A percentile compares a stretch with the other conserved stretches of the same genome.
phyloP scores from a whole-genome alignment of 176 grass and related monocot genomes.

The Aegilops bicornis region DNA sequence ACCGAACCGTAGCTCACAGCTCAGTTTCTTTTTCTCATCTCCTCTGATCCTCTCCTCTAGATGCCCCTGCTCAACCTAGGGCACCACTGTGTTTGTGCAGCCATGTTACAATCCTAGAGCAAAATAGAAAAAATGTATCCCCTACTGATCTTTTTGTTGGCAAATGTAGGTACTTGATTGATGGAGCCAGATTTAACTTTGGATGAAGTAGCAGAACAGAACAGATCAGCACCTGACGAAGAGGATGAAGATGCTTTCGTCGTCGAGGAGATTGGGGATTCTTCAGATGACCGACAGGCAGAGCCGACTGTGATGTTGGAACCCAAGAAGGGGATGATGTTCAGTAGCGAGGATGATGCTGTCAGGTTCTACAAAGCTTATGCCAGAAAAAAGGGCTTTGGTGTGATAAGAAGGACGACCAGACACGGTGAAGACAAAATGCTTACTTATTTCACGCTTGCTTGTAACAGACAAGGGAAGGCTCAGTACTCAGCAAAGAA shows the following conservation, averaged over 20 bases:
- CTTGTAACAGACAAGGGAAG: constrained; percentile 11
- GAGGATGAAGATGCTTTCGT: not conserved
- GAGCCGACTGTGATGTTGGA: not conserved
- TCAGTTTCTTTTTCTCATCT: too few species aligned
- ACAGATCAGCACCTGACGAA: not conserved
- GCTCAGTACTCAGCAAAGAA: constrained; percentile 1
- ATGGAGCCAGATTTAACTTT: not conserved
- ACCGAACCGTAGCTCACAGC: too few species aligned
- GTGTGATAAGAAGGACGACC: not conserved
- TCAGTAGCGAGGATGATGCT: not conserved
- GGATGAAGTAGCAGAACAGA: not conserved
- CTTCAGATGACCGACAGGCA: not conserved
- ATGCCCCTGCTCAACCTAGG: too few species aligned
- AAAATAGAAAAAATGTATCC: too few species aligned
- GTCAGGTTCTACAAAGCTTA: not conserved
- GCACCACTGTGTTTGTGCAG: too few species aligned
- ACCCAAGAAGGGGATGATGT: not conserved
- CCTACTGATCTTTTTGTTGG: too few species aligned
- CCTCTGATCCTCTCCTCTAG: too few species aligned
- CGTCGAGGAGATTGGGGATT: not conserved
- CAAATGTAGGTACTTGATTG: not conserved
- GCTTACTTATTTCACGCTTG: not conserved
- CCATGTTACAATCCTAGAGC: too few species aligned
- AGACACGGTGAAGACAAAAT: not conserved
- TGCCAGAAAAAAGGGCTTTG: not conserved